Evolutionary conservation across 768 basidiomycete species (phyloP).

Genomic region (Tricholoma bakamatsutake): DNA sequence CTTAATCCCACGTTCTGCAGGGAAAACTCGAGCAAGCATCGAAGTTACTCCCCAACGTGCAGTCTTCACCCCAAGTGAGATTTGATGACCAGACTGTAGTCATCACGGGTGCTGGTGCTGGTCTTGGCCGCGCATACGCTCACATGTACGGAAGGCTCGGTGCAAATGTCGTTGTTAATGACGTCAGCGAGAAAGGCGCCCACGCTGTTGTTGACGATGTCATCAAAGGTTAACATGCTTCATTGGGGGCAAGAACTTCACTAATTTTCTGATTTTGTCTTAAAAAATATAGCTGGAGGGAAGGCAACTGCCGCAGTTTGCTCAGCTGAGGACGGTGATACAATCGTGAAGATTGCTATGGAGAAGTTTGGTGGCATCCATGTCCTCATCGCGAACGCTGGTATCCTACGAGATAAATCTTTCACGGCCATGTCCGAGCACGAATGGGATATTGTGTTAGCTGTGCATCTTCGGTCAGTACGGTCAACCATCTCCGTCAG

Average conservation of each 20-base stretch:
- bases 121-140: constrained; percentile 89
- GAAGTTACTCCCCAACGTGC: constrained; percentile 59
- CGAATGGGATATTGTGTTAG: constrained; percentile 92
- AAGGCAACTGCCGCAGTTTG: constrained; percentile 79
- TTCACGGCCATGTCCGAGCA: constrained; percentile 84
- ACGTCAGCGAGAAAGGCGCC: constrained; percentile 84
- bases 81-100: constrained; percentile 91
- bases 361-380: constrained; percentile 88
- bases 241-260: not conserved
- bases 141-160: constrained; percentile 88
- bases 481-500: not conserved
- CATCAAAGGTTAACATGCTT: constrained; percentile 45
- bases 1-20: constrained; percentile 16
- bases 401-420: constrained; percentile 90
- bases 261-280: not conserved
- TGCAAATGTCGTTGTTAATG: constrained; percentile 96
- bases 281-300: constrained; percentile 60
- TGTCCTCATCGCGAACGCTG: constrained; percentile 87
- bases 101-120: constrained; percentile 92
- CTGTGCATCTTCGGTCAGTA: constrained; percentile 70
- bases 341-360: constrained; percentile 80
- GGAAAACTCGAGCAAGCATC: constrained; percentile 61
- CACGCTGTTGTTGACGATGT: constrained; percentile 85
- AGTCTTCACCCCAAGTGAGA: constrained; percentile 62
- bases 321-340: constrained; percentile 89